Base-by-base conservation (phyloP, 176 grass and related monocot genomes). In the Dactylis glomerata region DNA sequence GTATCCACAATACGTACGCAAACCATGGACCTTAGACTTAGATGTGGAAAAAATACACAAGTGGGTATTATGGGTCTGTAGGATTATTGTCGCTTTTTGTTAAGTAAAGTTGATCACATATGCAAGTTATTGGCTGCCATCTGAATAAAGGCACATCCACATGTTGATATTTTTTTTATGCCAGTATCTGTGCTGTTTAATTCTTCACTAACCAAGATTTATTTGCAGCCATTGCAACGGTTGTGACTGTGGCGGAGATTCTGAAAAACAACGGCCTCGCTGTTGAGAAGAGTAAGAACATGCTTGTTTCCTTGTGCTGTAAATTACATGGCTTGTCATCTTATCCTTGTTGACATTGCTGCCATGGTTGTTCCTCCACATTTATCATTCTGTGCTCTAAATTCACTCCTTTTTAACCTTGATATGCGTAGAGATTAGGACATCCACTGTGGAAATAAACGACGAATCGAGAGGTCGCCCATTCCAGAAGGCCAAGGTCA, bases 401-500 rank as follows among this genome's bases (percentile, higher is more conserved):
- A 45, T 5, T 33, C 26, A 20, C 40, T 2, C 3, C n/a, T n/a
- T 58, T 23, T 27, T 30, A 26, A 62, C n/a, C 23, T 79, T 73
- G 10, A 24, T 22, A 2, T 42, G 20, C 67, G 55, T 77, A 99
- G 96, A 96, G 84, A 96, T 99, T 73, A 89, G 36, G 79, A 99
- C 96, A 40, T 95, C 93, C 30, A 96, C 88, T 3, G 78, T 99
- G 23, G 96, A 96, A 86, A 95, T 96, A 79, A 94, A 99, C 1
- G 96, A 99, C 15, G 96, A 95, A 66, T 81, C 63, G 0, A 94
- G 93, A 74, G 96, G 80, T 5, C 89, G 91, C 1, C 88, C 84
- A 0, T 73, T 96, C 73, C 96, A 94, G 58, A 99, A 99, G 86
- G 91, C 96, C 31, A 99, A 95, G 96, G 96, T 98, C 17, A 82